Conservation (phyloP, 2,329 filamentous ascomycete genomes). For the Beauveria asiatica region DNA sequence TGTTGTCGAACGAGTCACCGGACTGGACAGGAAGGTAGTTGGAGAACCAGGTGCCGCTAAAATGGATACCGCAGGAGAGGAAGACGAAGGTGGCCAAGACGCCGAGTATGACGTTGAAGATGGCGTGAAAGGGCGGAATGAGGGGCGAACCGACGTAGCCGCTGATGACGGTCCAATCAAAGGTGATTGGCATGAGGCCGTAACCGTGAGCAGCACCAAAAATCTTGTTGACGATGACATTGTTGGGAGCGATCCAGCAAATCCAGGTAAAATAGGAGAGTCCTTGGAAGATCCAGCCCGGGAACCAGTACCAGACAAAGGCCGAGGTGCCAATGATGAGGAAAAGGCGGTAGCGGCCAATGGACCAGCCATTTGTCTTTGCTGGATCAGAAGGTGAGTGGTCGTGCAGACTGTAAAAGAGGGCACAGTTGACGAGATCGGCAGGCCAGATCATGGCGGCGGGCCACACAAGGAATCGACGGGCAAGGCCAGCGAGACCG, state of each 20-base stretch:
- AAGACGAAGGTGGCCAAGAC: conserved; percentile 47
- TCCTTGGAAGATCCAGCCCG: conserved; percentile 54
- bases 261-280: conserved; percentile 54
- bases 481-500: conserved; percentile 45
- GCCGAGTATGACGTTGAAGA: conserved; percentile 45
- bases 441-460: conserved; percentile 52
- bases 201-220: conserved; percentile 51
- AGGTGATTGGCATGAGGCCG: conserved; percentile 52
- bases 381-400: conserved; percentile 37
- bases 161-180: conserved; percentile 42
- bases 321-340: conserved; percentile 44
- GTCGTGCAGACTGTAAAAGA: conserved; percentile 41
- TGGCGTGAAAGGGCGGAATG: conserved; percentile 45
- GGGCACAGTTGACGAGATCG: conserved; percentile 43
- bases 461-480: conserved; percentile 45
- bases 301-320: conserved; percentile 52
- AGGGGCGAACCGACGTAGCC: conserved; percentile 42
- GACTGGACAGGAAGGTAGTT: conserved; percentile 55
- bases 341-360: conserved; percentile 58
- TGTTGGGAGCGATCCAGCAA: conserved; percentile 54
- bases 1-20: conserved; percentile 56
- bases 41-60: conserved; percentile 46
- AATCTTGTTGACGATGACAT: conserved; percentile 52
- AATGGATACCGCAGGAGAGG: conserved; percentile 51
- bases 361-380: conserved; percentile 50